These are phyloP conservation scores for Dipodascopsis uninucleata DNA, from an alignment of 805 yeast species.

Conservation along the genomic window DNA sequence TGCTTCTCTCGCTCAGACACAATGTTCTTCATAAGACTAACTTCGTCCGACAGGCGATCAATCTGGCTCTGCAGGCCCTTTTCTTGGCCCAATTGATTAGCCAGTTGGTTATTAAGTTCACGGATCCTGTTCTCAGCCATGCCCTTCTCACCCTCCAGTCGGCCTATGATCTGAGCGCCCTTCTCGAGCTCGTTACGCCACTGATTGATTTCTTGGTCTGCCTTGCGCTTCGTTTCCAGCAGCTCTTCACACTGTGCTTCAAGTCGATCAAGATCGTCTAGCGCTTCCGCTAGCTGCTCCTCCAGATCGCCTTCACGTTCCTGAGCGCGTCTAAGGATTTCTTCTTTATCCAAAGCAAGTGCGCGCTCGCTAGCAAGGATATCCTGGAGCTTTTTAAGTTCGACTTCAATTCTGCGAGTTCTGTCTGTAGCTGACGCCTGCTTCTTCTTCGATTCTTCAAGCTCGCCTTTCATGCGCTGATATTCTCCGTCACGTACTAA, in stretches of 20 bases:
- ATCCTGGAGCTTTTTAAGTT: conserved; percentile 34
- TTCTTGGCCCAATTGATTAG: conserved; percentile 31
- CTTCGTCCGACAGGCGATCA: conserved; percentile 25
- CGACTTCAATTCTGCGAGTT: conserved; percentile 30
- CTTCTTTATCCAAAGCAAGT: conserved; percentile 47
- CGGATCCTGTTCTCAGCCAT: conserved; percentile 34
- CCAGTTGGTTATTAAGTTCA: conserved; percentile 34
- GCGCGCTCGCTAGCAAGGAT: conserved; percentile 42
- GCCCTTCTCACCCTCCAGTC: conserved; percentile 39
- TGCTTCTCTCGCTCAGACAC: conserved; percentile 33
- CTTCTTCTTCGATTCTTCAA: conserved; percentile 36
- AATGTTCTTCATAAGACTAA: conserved; percentile 28
- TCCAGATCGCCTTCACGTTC: conserved; percentile 40
- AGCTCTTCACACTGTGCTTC: conserved; percentile 35
- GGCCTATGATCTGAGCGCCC: conserved; percentile 37
- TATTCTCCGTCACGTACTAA: conserved; percentile 36
- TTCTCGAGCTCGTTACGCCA: conserved; percentile 37
- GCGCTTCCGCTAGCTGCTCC: conserved; percentile 33
- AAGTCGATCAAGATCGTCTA: conserved; percentile 36
- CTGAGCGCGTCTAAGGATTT: conserved; percentile 44
- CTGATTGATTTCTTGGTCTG: conserved; percentile 35
- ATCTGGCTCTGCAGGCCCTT: conserved; percentile 16
- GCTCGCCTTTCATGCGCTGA: conserved; percentile 31
- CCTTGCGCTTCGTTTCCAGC: conserved; percentile 35
- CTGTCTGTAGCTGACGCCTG: conserved; percentile 31